Percentiles rank a stretch among this genome's conserved stretches.
Evolutionary conservation across 768 basidiomycete species (phyloP).

Genomic region (Myochromella boudieri): DNA sequence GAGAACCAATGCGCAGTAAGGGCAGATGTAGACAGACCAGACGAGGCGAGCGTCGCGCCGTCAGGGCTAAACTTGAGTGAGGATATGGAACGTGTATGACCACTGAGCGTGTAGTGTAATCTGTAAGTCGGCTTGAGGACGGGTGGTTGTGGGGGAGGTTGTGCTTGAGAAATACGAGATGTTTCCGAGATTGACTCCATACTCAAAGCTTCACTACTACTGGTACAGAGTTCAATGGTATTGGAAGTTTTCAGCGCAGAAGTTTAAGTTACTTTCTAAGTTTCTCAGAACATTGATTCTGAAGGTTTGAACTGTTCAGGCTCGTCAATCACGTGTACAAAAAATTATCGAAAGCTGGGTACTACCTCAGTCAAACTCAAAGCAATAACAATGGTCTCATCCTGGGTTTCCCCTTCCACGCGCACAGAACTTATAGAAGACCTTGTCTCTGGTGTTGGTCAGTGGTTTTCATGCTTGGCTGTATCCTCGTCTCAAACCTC

Average conservation of each 20-base stretch:
- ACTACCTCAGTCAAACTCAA: background rate
- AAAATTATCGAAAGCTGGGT: slow-evolving; percentile 24
- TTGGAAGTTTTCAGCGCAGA: too few relatives aligned
- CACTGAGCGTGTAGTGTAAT: slow-evolving; percentile 63
- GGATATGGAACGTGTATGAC: slow-evolving; percentile 83
- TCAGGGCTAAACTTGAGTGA: slow-evolving; percentile 88
- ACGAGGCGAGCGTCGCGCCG: slow-evolving; percentile 78
- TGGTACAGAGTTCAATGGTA: background rate
- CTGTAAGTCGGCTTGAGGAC: slow-evolving; percentile 49
- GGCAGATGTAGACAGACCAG: slow-evolving; percentile 53
- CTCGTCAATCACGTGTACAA: slow-evolving; percentile 20
- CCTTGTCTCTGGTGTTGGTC: slow-evolving; percentile 88
- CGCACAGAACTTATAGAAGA: slow-evolving; percentile 88
- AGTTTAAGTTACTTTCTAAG: too few relatives aligned
- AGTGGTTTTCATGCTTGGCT: slow-evolving; percentile 25
- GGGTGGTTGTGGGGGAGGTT: slow-evolving; percentile 3
- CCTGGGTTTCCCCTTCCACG: slow-evolving; percentile 75
- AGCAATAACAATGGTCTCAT: slow-evolving; percentile 43
- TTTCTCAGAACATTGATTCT: background rate
- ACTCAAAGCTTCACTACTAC: background rate
- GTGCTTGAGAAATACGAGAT: slow-evolving; percentile 2
- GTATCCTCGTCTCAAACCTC: slow-evolving; percentile 7
- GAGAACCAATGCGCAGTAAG: slow-evolving; percentile 18
- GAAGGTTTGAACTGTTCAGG: background rate
- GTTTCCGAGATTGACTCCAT: background rate